Conservation (phyloP, 345 rosid genomes). For the Ceriops zippeliana region DNA sequence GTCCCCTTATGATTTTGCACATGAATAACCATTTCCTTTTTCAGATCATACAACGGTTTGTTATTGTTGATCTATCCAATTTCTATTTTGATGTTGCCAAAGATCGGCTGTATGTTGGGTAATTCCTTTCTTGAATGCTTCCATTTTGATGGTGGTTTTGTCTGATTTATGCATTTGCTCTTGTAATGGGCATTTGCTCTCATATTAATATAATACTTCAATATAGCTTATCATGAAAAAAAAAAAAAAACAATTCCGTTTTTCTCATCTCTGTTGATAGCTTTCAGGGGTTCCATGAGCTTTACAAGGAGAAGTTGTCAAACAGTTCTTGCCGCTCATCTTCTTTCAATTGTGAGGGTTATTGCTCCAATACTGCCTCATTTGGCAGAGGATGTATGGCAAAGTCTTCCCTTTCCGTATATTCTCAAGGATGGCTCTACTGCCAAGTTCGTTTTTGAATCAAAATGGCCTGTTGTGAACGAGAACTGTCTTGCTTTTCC, state of each 20-base stretch:
- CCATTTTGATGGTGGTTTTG: neutral
- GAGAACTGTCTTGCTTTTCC: conserved; percentile 67
- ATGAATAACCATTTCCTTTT: conserved; percentile 17
- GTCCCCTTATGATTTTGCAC: neutral
- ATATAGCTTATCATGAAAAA: neutral
- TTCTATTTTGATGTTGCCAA: conserved; percentile 93
- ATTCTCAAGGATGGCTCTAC: conserved; percentile 51
- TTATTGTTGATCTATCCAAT: conserved; percentile 83
- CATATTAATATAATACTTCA: neutral
- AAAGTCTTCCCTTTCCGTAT: conserved; percentile 77
- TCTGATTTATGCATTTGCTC: neutral
- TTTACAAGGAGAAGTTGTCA: conserved; percentile 94
- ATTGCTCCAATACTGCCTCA: conserved; percentile 91
- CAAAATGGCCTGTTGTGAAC: conserved; percentile 71
- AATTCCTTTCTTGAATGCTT: conserved; percentile 31
- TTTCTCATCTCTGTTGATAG: conserved; percentile 8
- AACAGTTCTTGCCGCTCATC: conserved; percentile 89
- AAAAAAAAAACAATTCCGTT: neutral
- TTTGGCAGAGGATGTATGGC: conserved; percentile 95
- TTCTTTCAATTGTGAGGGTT: conserved; percentile 70
- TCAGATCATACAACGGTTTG: conserved; percentile 82
- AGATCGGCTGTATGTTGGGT: conserved; percentile 97
- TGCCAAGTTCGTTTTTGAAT: conserved; percentile 72
- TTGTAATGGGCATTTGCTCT: neutral
- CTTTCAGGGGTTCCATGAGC: conserved; percentile 66